phyloP scores from a whole-genome alignment of 495 filamentous ascomycete species.

The Mycothermus thermophilus region DNA sequence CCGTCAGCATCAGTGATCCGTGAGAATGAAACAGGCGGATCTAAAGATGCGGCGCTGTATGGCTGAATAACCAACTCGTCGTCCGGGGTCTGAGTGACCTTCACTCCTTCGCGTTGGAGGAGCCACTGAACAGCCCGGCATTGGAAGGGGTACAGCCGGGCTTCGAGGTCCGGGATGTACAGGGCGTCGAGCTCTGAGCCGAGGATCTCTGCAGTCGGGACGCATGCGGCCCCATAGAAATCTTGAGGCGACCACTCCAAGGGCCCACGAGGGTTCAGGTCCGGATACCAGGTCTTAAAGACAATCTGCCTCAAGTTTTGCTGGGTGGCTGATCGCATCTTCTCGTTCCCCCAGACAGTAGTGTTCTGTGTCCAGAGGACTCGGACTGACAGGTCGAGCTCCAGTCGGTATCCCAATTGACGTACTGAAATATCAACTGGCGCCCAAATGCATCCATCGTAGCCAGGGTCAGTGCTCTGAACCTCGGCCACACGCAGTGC shows the following conservation, averaged over 20 bases:
- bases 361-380: slow-evolving; percentile 15
- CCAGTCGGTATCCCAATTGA: slow-evolving; percentile 8
- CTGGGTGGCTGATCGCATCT: slow-evolving; percentile 4
- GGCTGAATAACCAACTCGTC: slow-evolving; percentile 8
- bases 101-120: slow-evolving; percentile 28
- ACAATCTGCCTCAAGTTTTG: slow-evolving; percentile 10
- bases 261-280: not conserved
- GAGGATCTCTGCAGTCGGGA: slow-evolving; percentile 16
- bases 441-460: slow-evolving; percentile 16
- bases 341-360: slow-evolving; percentile 7
- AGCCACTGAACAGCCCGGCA: slow-evolving; percentile 32
- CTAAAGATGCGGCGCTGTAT: not conserved
- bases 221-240: slow-evolving; percentile 32
- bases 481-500: slow-evolving; percentile 7
- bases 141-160: slow-evolving; percentile 33
- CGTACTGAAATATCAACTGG: slow-evolving; percentile 4
- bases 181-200: slow-evolving; percentile 12
- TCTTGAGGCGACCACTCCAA: slow-evolving; percentile 22
- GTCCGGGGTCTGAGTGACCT: slow-evolving; percentile 11
- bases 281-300: slow-evolving; percentile 18
- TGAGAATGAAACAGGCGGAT: slow-evolving; percentile 7
- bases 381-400: slow-evolving; percentile 9
- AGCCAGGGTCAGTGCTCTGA: slow-evolving; percentile 4
- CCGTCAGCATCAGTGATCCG: slow-evolving; percentile 20
- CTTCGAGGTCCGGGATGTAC: slow-evolving; percentile 16